These are phyloP conservation scores for Colletotrichum godetiae DNA, from an alignment of 2,329 filamentous ascomycete species.

Conservation along the genomic window DNA sequence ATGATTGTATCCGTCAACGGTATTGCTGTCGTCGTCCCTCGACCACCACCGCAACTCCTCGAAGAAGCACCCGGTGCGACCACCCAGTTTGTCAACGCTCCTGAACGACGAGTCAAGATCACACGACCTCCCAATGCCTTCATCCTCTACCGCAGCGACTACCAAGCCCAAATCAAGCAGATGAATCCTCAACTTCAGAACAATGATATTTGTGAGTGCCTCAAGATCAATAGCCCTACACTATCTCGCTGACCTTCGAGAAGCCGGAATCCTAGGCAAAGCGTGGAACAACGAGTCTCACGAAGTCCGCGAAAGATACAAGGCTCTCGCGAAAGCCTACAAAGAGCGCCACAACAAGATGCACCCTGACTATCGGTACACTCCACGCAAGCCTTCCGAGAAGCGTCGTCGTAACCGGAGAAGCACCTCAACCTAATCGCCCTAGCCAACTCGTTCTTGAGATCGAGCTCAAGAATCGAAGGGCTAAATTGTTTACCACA, in stretches of 20 bases:
- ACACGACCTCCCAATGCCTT: slow-evolving; percentile 46
- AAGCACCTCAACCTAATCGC: background rate
- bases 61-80: slow-evolving; percentile 9
- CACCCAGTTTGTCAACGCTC: background rate
- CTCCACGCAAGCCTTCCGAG: slow-evolving; percentile 47
- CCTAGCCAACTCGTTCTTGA: background rate
- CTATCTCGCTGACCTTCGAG: background rate
- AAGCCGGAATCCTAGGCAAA: slow-evolving; percentile 42
- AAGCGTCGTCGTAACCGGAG: slow-evolving; percentile 29
- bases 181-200: slow-evolving; percentile 41
- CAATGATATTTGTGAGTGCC: slow-evolving; percentile 45
- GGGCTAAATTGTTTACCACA: background rate
- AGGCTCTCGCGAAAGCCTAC: slow-evolving; percentile 39
- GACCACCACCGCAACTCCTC: slow-evolving; percentile 15
- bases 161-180: slow-evolving; percentile 40
- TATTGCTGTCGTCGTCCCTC: slow-evolving; percentile 20
- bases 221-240: too few relatives aligned
- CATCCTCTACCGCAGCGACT: slow-evolving; percentile 47
- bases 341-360: slow-evolving; percentile 40
- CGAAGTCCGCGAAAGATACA: slow-evolving; percentile 35
- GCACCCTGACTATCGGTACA: slow-evolving; percentile 53
- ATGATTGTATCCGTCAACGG: slow-evolving; percentile 31
- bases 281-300: slow-evolving; percentile 44
- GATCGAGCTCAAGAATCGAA: background rate
- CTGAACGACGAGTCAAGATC: slow-evolving; percentile 21